Evolutionary conservation across 768 basidiomycete species (phyloP).

Genomic region (Clathrus columnatus): DNA sequence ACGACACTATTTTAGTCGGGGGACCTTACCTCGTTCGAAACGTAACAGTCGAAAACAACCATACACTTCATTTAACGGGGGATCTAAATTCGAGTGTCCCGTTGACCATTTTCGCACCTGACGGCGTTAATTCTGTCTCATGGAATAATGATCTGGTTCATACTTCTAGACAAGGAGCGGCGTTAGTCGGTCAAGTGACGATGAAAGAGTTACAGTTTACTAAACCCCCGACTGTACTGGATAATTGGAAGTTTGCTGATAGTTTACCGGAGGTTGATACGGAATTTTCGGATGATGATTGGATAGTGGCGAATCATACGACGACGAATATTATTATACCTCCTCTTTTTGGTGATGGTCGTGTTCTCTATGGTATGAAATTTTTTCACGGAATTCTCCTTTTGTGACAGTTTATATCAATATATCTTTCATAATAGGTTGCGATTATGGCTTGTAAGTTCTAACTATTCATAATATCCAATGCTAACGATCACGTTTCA

Average conservation of each 20-base stretch:
- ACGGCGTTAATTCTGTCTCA: constrained; percentile 39
- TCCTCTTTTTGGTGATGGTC: constrained; percentile 64
- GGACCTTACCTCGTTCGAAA: constrained; percentile 39
- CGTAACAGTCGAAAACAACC: constrained; percentile 23
- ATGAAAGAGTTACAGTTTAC: constrained; percentile 30
- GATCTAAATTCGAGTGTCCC: constrained; percentile 54
- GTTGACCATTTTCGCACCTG: constrained; percentile 57
- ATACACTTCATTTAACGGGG: constrained; percentile 50
- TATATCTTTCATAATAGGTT: constrained; percentile 18
- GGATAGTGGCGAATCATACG: constrained; percentile 62
- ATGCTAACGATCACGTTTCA: constrained; percentile 22
- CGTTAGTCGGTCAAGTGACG: constrained; percentile 40
- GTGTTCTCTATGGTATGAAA: constrained; percentile 55
- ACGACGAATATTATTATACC: constrained; percentile 63
- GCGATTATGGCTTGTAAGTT: constrained; percentile 76
- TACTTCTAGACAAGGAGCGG: constrained; percentile 32
- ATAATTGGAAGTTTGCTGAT: constrained; percentile 61
- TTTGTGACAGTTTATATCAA: neutral
- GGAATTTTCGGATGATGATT: constrained; percentile 51
- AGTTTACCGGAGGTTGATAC: constrained; percentile 60
- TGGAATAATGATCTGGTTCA: constrained; percentile 61
- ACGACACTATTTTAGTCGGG: constrained; percentile 47
- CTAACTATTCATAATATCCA: neutral
- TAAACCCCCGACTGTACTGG: neutral
- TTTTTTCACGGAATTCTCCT: no score